Evolutionary conservation across 495 filamentous ascomycete species (phyloP), one percentile per base, ranked within the genome.

Genomic region (Aspergillus panamensis): DNA sequence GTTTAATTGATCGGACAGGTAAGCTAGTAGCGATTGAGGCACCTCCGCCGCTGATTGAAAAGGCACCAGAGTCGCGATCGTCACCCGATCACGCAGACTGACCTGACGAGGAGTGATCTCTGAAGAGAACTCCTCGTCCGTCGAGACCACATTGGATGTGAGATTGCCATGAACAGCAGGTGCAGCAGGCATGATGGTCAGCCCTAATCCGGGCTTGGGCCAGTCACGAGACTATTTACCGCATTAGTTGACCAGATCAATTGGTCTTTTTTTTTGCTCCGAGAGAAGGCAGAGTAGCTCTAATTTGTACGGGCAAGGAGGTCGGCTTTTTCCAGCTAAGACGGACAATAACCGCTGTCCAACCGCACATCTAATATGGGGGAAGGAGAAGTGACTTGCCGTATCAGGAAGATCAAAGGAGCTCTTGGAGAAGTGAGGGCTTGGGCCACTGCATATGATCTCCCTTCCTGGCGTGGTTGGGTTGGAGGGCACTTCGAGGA

Each of bases 121-220:
- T 2, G 77, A 63, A 50, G 91, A 89, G 45, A 92, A 78, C n/a
- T 82, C 73, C 30, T 63, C 78, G 75, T 66, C 77, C 65, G 53
- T 77, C 52, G 66, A 81, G 66, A 66, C 73, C 68, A 74, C 58
- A 32, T 72, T 70, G 39, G 73, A 67, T 40, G 76, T 82, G 29
- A 89, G 86, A 67, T 96, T 91, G 63, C 92, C 90, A 66, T 93
- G 84, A 73, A 91, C 89, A 59, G 90, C 89, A 55, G 91, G 91
- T 5, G 5, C 92, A 96, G 3, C 35, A 12, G 10, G 35, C 10
- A 39, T 96, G 59, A 17, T 69, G 69, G 25, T 25, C 60, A 68
- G 59, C 62, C 59, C 65, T 67, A 32, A 49, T 60, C 56, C 48
- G 9, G 59, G 61, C 40, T 47, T 54, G 57, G 49, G 61, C 63